Evolutionary conservation across 1,139 yeast species (phyloP).

Genomic region (Diutina ranongensis): DNA sequence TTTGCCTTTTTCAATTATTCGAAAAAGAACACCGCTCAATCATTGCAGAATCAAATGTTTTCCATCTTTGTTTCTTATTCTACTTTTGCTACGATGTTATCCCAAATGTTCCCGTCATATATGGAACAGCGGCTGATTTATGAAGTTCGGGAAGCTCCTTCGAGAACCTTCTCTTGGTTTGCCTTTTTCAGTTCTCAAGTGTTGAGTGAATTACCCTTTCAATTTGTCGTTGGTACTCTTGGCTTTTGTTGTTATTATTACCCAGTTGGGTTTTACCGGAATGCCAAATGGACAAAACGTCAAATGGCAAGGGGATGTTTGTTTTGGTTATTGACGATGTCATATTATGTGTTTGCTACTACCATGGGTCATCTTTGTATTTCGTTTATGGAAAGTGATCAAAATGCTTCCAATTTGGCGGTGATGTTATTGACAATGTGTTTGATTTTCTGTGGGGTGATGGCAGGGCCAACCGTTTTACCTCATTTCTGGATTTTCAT

Average conservation of each 20-base stretch:
- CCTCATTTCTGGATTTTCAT: constrained; percentile 49
- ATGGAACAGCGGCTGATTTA: constrained; percentile 57
- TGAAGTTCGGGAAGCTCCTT: constrained; percentile 86
- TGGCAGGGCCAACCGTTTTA: constrained; percentile 33
- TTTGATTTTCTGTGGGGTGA: constrained; percentile 44
- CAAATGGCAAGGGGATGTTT: constrained; percentile 9
- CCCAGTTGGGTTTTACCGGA: constrained; percentile 28
- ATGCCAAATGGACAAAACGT: constrained; percentile 14
- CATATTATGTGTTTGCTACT: constrained; percentile 33
- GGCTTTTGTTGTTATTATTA: constrained; percentile 30
- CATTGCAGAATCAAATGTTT: constrained; percentile 55
- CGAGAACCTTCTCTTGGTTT: constrained; percentile 39
- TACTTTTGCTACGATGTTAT: constrained; percentile 24
- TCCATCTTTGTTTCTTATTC: constrained; percentile 56
- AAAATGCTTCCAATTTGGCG: constrained; percentile 35
- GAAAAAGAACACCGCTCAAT: constrained; percentile 44
- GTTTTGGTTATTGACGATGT: constrained; percentile 23
- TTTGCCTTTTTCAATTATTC: constrained; percentile 64
- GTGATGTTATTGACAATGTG: constrained; percentile 28
- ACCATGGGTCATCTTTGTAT: constrained; percentile 28
- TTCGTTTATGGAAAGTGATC: constrained; percentile 27
- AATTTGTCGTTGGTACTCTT: constrained; percentile 22
- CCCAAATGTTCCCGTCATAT: constrained; percentile 7
- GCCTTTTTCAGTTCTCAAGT: constrained; percentile 29
- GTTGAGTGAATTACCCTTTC: constrained; percentile 26